Base-by-base conservation (phyloP, 2,329 filamentous ascomycete genomes). In the Fusarium marasasianum region DNA sequence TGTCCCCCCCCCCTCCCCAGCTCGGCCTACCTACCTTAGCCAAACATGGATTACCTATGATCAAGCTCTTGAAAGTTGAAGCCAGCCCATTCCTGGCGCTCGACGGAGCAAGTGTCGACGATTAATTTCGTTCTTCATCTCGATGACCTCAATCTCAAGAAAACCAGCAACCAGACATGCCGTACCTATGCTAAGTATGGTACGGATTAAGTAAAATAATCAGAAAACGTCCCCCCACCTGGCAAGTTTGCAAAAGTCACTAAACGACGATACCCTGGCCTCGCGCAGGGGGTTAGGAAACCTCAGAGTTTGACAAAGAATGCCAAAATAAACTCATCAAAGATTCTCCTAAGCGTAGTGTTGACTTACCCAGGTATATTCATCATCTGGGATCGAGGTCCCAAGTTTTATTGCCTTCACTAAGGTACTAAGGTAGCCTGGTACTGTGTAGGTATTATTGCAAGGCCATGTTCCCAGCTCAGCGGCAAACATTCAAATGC, bases 401-500 rank as follows among this genome's bases (percentile, higher is more conserved):
- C 47, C 14, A 24, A 10, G 22, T 51, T 51, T 51, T 33, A 33
- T 51, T 51, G 47, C 47, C 31, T n/a, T 51, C 22, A n/a, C 48
- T 20, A 17, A 35, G 33, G 8, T 35, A 35, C 33, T 35, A 35
- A 35, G 15, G 33, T 35, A 35, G 48, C 48, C 48, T 35, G 22
- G 51, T 55, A 26, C 24, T 26, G 24, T 26, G 24, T 26, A 38
- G 51, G 35, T 41, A n/a, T 18, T 41, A 29, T 18, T 40, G 17
- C 48, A 41, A 55, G 20, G 29, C 31, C 55, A 61, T 53, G 58
- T 68, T 59, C 53, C 63, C 63, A 69, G 68, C 71, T 44, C 51
- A 67, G 57, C 50, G 47, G 57, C 55, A 71, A 71, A 63, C 59
- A 66, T 69, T 61, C 37, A 58, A 73, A 44, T 59, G 65, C 41